Evolutionary conservation across 2,329 filamentous ascomycete genomes (phyloP).

Genomic region (Magnaporthiopsis rhizophila): DNA sequence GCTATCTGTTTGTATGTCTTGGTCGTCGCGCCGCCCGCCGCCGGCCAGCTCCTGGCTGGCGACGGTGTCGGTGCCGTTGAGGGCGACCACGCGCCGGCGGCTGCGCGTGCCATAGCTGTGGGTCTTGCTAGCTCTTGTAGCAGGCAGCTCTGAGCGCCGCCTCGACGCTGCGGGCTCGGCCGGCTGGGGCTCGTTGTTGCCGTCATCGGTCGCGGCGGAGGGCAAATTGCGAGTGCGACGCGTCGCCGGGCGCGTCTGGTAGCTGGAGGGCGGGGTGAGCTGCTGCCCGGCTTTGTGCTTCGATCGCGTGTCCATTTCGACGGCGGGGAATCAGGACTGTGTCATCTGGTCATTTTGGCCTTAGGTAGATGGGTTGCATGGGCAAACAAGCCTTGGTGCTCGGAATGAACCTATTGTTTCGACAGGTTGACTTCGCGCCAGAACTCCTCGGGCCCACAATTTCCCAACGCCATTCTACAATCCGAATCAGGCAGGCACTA

Average conservation of each 20-base stretch:
- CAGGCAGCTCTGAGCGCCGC: neutral
- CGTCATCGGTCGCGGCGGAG: neutral
- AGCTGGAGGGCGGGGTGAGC: neutral
- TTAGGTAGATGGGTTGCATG: too few species aligned
- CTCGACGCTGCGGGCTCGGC: too few species aligned
- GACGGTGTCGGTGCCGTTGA: neutral
- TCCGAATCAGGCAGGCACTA: too few species aligned
- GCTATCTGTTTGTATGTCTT: neutral
- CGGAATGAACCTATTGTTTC: too few species aligned
- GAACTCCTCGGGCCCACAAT: too few species aligned
- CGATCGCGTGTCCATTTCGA: neutral
- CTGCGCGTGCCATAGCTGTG: neutral
- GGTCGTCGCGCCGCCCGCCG: too few species aligned
- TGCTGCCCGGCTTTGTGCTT: neutral
- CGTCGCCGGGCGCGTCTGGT: neutral
- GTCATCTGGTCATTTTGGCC: too few species aligned
- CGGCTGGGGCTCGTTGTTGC: neutral
- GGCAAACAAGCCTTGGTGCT: too few species aligned
- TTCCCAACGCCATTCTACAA: too few species aligned
- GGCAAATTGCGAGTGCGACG: neutral
- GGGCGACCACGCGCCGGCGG: neutral
- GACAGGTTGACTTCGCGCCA: too few species aligned
- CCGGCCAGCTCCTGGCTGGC: neutral
- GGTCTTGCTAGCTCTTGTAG: neutral
- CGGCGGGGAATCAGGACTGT: neutral